A percentile compares a stretch with the other conserved stretches of the same genome.
Evolutionary conservation across 2,329 filamentous ascomycete species (phyloP).

Genomic region (Microdochium paspali): DNA sequence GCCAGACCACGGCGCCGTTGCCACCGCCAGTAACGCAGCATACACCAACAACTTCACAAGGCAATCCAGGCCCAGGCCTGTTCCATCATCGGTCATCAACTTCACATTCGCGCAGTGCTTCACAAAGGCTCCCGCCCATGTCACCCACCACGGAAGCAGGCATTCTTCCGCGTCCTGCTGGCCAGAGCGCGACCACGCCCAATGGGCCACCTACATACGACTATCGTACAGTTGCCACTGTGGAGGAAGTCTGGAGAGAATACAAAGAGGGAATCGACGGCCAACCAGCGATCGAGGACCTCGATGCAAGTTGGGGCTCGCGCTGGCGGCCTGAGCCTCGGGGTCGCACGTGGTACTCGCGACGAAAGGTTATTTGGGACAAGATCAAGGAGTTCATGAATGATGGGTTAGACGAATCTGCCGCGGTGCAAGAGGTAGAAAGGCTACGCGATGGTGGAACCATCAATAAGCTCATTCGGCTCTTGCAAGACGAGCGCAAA

Average conservation of each 20-base stretch:
- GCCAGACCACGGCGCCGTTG: not conserved
- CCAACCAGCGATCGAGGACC: slow-evolving; percentile 23
- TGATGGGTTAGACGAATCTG: slow-evolving; percentile 22
- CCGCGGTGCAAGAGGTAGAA: slow-evolving; percentile 24
- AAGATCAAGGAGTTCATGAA: slow-evolving; percentile 25
- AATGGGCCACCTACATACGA: slow-evolving; percentile 21
- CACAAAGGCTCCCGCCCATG: slow-evolving; percentile 14
- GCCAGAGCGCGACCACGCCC: slow-evolving; percentile 15
- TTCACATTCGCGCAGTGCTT: slow-evolving; percentile 16
- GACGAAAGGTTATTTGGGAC: slow-evolving; percentile 28
- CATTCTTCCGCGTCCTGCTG: slow-evolving; percentile 13
- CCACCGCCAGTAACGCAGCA: not conserved
- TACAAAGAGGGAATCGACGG: slow-evolving; percentile 25
- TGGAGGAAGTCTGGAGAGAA: slow-evolving; percentile 26
- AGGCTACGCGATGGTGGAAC: slow-evolving; percentile 23
- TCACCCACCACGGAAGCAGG: slow-evolving; percentile 16
- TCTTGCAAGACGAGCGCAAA: slow-evolving; percentile 24
- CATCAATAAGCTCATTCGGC: slow-evolving; percentile 25
- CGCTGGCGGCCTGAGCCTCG: slow-evolving; percentile 26
- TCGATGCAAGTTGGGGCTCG: slow-evolving; percentile 24
- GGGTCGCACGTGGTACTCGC: slow-evolving; percentile 26
- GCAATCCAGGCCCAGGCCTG: not conserved
- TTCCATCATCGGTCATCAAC: slow-evolving; percentile 9
- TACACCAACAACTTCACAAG: not conserved
- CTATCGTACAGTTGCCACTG: slow-evolving; percentile 22